These are phyloP conservation scores for Aspergillus sojae DNA, from an alignment of 2,329 filamentous ascomycete species.

Conservation along the genomic window DNA sequence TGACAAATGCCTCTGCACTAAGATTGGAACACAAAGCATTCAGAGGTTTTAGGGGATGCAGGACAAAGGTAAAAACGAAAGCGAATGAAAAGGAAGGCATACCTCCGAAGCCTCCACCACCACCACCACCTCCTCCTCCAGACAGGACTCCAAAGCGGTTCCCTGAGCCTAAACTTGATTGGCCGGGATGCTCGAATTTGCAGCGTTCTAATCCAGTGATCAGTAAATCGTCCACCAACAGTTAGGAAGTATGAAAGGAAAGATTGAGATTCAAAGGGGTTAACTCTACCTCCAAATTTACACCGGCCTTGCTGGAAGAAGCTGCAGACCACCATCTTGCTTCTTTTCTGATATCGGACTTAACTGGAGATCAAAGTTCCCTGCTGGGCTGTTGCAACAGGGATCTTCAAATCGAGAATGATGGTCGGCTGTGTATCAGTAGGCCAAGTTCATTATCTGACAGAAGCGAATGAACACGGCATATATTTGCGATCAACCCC, in stretches of 20 bases:
- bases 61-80: not conserved
- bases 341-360: conserved; percentile 7
- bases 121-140: conserved; percentile 30
- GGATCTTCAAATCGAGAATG: not conserved
- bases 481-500: not conserved
- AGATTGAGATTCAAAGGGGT: not conserved
- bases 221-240: conserved; percentile 14
- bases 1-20: not conserved
- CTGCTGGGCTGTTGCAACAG: not conserved
- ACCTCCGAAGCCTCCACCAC: conserved; percentile 40
- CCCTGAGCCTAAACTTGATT: conserved; percentile 41
- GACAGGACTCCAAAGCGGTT: conserved; percentile 63
- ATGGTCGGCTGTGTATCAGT: not conserved
- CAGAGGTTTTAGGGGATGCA: not conserved
- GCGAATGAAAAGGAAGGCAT: conserved; percentile 21
- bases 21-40: not conserved
- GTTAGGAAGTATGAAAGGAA: not conserved
- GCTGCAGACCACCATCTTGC: conserved; percentile 57
- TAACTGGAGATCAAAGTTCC: not conserved
- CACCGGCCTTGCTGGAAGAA: conserved; percentile 69
- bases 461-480: not conserved
- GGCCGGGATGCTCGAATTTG: conserved; percentile 60
- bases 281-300: conserved; percentile 61
- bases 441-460: not conserved
- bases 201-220: conserved; percentile 54